A percentile compares a stretch with the other conserved stretches of the same genome.
phyloP scores from a whole-genome alignment of 2,329 filamentous ascomycete genomes.

The Phaeosphaeriaceae sp. region DNA sequence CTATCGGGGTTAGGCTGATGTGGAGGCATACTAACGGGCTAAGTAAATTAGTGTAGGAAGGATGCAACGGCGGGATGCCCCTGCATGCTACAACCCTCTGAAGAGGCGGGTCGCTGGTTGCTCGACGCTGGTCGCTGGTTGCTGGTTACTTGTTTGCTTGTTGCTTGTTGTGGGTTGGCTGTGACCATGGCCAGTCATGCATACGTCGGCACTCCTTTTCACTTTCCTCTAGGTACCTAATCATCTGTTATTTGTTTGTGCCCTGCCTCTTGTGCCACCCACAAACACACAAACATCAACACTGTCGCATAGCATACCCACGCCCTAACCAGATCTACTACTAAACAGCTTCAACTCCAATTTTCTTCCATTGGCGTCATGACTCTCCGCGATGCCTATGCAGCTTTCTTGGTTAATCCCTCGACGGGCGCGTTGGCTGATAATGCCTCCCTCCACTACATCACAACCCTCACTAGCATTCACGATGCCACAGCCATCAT shows the following conservation, averaged over 20 bases:
- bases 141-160: no score
- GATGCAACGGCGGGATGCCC: conserved; percentile 14
- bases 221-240: no score
- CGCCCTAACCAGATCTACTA: conserved; percentile 11
- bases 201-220: conserved; percentile 17
- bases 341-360: conserved; percentile 4
- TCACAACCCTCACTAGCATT: conserved; percentile 82
- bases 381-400: conserved; percentile 51
- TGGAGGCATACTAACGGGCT: background rate
- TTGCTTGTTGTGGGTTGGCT: conserved; percentile 4
- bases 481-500: conserved; percentile 75
- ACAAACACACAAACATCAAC: conserved; percentile 3
- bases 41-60: background rate
- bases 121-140: no score
- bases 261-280: background rate
- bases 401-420: conserved; percentile 54
- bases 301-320: conserved; percentile 6
- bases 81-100: conserved; percentile 9
- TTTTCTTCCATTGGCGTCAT: conserved; percentile 22
- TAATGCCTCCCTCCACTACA: conserved; percentile 70
- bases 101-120: conserved; percentile 4
- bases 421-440: conserved; percentile 51
- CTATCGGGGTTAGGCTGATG: background rate
- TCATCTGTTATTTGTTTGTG: background rate
- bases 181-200: background rate